Percentiles rank a stretch among this genome's conserved stretches.
Conservation (phyloP, 164 flowering plant species). For the Euptelea pleiosperma region DNA sequence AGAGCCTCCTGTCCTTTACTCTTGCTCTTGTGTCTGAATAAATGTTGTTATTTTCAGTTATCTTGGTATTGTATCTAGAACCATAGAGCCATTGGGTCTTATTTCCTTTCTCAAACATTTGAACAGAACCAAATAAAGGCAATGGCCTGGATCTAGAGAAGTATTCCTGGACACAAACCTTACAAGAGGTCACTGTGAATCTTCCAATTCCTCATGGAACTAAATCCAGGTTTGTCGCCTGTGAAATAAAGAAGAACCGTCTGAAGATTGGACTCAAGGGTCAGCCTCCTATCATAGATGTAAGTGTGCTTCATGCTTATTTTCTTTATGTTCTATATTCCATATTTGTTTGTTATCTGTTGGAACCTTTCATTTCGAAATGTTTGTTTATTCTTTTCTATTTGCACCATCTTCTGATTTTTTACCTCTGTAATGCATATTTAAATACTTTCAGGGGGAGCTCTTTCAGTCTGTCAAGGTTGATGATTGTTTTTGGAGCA, state of each 20-base stretch:
- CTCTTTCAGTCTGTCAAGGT: conserved; percentile 62
- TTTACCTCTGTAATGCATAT: not conserved
- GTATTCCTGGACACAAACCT: conserved; percentile 83
- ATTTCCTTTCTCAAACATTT: conserved; percentile 1
- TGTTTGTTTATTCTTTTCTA: not conserved
- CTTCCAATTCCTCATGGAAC: conserved; percentile 85
- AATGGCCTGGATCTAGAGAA: conserved; percentile 93
- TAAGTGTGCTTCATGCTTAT: conserved; percentile 25
- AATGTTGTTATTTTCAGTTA: not conserved
- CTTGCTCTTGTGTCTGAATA: not conserved
- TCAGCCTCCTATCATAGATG: conserved; percentile 89
- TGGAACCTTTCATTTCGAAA: not conserved
- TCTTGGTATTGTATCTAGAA: not conserved
- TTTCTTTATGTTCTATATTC: not conserved
- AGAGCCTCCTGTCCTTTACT: too few relatives aligned
- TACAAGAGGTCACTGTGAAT: conserved; percentile 69
- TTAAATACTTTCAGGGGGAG: conserved; percentile 58
- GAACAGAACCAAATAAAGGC: conserved; percentile 68
- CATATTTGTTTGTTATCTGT: not conserved
- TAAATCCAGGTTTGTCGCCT: conserved; percentile 63
- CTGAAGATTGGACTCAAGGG: conserved; percentile 90
- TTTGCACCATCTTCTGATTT: not conserved
- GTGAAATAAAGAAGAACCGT: conserved; percentile 83
- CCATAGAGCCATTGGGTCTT: not conserved
- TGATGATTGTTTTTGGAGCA: conserved; percentile 94